phyloP scores from a whole-genome alignment of 805 yeast species.

The Schwanniomyces pseudopolymorphus region DNA sequence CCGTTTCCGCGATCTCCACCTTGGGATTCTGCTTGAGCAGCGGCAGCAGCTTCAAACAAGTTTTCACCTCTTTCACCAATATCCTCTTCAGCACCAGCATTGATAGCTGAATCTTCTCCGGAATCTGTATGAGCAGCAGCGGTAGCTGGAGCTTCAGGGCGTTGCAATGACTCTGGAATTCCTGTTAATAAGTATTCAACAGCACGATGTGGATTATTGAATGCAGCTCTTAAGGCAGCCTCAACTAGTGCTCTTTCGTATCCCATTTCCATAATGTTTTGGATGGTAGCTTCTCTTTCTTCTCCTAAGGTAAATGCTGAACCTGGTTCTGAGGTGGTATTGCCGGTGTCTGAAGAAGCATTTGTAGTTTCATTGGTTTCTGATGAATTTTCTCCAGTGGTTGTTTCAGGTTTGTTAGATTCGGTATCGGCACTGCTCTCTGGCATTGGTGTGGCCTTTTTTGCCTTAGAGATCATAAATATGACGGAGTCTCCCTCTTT shows the following conservation, averaged over 20 bases:
- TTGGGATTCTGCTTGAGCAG: conserved; percentile 22
- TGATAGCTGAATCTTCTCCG: conserved; percentile 17
- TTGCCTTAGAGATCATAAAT: conserved; percentile 72
- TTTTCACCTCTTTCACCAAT: conserved; percentile 45
- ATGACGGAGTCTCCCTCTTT: conserved; percentile 87
- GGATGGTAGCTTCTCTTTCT: conserved; percentile 74
- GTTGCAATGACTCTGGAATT: conserved; percentile 65
- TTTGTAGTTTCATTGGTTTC: conserved; percentile 15
- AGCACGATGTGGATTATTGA: conserved; percentile 96
- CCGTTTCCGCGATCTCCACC: conserved; percentile 29
- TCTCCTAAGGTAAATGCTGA: conserved; percentile 76
- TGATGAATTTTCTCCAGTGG: conserved; percentile 19
- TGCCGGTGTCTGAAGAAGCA: conserved; percentile 9
- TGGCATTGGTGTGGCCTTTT: conserved; percentile 28
- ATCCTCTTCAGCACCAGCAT: conserved; percentile 15
- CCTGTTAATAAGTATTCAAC: conserved; percentile 93
- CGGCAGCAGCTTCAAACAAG: conserved; percentile 54
- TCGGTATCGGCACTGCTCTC: conserved; percentile 18
- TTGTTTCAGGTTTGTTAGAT: conserved; percentile 4
- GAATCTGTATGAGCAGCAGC: conserved; percentile 21
- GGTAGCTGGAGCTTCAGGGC: conserved; percentile 26
- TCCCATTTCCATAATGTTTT: conserved; percentile 93
- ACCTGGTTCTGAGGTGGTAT: conserved; percentile 25
- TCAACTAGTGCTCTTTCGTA: conserved; percentile 86
- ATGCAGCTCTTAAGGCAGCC: conserved; percentile 90